phyloP scores from a whole-genome alignment of 768 basidiomycete species.

The Hydnomerulius pinastri region DNA sequence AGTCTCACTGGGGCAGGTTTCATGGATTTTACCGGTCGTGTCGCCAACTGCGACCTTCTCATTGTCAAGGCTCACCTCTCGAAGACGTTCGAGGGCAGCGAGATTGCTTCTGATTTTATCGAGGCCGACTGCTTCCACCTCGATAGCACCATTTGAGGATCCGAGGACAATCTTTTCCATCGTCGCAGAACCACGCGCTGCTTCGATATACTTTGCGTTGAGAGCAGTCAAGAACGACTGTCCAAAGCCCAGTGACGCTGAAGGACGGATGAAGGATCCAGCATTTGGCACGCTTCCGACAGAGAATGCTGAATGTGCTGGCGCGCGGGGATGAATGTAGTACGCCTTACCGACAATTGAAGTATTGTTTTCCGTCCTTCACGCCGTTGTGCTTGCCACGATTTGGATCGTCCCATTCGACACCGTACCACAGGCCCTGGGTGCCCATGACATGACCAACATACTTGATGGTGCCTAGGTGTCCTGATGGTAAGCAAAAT shows the following conservation, averaged over 20 bases:
- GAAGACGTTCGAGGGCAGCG: conserved; percentile 62
- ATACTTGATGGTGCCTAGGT: conserved; percentile 72
- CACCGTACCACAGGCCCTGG: conserved; percentile 83
- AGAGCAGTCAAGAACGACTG: conserved; percentile 76
- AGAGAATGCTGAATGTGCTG: conserved; percentile 9
- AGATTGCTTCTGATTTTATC: conserved; percentile 78
- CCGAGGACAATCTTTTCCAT: conserved; percentile 73
- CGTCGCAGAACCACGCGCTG: conserved; percentile 48
- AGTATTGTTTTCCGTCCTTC: conserved; percentile 79
- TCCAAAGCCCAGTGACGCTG: conserved; percentile 57
- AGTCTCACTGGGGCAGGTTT: conserved; percentile 68
- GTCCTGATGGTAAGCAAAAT: conserved; percentile 46
- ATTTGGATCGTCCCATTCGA: conserved; percentile 89
- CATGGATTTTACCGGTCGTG: conserved; percentile 49
- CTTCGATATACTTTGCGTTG: conserved; percentile 74
- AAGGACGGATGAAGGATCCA: conserved; percentile 82
- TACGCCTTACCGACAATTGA: conserved; percentile 63
- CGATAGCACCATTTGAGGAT: conserved; percentile 79
- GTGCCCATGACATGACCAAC: conserved; percentile 65
- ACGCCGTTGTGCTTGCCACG: conserved; percentile 88
- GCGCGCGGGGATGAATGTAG: conserved; percentile 12
- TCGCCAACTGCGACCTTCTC: conserved; percentile 59
- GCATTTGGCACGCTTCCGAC: conserved; percentile 53
- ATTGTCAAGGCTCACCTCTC: conserved; percentile 79
- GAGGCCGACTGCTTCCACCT: conserved; percentile 83